Conservation (phyloP, 441 rosid species). For the Manihot esculenta region DNA sequence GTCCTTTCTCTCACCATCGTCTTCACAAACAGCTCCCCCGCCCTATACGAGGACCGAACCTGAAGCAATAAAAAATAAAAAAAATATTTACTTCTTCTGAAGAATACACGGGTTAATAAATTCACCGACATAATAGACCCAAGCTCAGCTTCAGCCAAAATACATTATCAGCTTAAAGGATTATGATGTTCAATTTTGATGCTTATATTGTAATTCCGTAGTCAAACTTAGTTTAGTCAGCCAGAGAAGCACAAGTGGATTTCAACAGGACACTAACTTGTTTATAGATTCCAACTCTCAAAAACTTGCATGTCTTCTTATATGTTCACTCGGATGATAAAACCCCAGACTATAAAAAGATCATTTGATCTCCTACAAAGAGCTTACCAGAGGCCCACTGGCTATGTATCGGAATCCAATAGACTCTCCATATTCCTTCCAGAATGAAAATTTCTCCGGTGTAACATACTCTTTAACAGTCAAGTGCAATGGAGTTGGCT, state of each 20-base stretch:
- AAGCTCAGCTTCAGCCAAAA: neutral
- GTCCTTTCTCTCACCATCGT: conserved; percentile 78
- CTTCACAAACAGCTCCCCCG: conserved; percentile 90
- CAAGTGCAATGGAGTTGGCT: conserved; percentile 95
- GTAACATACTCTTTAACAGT: conserved; percentile 94
- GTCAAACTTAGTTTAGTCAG: neutral
- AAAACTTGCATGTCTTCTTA: neutral
- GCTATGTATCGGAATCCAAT: conserved; percentile 94
- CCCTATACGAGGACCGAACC: conserved; percentile 92
- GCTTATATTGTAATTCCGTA: neutral
- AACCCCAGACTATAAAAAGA: neutral
- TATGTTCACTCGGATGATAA: conserved; percentile 1
- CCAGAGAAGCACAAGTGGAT: neutral
- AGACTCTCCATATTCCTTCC: conserved; percentile 95
- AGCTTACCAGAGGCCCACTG: conserved; percentile 91
- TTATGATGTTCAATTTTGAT: neutral
- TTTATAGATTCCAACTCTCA: neutral
- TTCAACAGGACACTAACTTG: neutral
- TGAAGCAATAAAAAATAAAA: conserved; percentile 27
- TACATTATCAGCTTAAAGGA: neutral
- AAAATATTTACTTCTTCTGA: neutral
- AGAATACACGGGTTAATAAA: neutral
- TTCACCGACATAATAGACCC: neutral
- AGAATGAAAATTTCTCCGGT: conserved; percentile 87
- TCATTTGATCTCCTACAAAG: neutral